A percentile compares a stretch with the other conserved stretches of the same genome.
Conservation (phyloP, 768 basidiomycete species). For the Phallus indusiatus region DNA sequence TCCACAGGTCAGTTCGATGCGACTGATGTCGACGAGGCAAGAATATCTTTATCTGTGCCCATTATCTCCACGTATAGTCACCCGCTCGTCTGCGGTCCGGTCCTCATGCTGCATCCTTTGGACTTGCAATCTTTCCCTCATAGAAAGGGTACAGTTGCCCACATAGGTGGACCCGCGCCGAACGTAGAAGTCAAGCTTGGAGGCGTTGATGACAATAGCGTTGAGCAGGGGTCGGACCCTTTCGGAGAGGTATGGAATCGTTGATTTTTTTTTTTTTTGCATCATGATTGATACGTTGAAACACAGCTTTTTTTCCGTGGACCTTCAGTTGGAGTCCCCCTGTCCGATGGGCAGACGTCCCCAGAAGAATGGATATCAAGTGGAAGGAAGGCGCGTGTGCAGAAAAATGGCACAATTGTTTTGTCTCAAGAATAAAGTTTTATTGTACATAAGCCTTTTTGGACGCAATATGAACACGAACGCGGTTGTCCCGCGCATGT, state of each 20-base stretch:
- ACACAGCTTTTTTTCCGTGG: constrained; percentile 44
- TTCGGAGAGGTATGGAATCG: constrained; percentile 37
- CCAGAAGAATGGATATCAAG: constrained; percentile 39
- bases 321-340: constrained; percentile 54
- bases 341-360: constrained; percentile 19
- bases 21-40: constrained; percentile 46
- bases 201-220: constrained; percentile 50
- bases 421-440: constrained; percentile 1
- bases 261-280: neutral
- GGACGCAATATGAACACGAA: neutral
- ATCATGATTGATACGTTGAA: neutral
- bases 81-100: constrained; percentile 59
- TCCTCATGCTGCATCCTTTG: constrained; percentile 74
- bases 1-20: constrained; percentile 40
- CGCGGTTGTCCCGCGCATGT: constrained; percentile 19
- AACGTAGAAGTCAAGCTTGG: constrained; percentile 80
- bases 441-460: neutral
- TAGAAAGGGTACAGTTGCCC: constrained; percentile 33
- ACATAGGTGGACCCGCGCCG: constrained; percentile 72
- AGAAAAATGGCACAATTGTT: constrained; percentile 60
- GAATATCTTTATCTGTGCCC: constrained; percentile 71
- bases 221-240: constrained; percentile 63
- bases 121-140: constrained; percentile 70
- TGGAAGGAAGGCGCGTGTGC: constrained; percentile 36
- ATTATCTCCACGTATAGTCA: constrained; percentile 56